Conservation (phyloP, 176 grass and related monocot species). For the Zoysia japonica region DNA sequence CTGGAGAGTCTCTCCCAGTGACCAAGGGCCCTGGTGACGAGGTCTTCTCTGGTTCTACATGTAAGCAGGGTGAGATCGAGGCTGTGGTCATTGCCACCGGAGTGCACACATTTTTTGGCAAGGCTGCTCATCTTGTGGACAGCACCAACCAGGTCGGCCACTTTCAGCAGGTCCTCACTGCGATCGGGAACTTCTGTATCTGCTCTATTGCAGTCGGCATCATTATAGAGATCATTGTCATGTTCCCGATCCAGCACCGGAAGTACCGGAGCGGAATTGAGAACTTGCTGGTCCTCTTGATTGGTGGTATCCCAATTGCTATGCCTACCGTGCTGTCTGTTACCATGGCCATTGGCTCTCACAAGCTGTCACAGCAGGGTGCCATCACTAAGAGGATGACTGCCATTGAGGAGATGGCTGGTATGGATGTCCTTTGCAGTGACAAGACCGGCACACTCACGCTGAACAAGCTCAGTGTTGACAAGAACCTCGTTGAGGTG, state of each 20-base stretch:
- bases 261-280: slow-evolving; percentile 76
- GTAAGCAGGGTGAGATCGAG: slow-evolving; percentile 97
- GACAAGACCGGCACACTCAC: slow-evolving; percentile 96
- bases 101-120: slow-evolving; percentile 98
- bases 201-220: slow-evolving; percentile 91
- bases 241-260: slow-evolving; percentile 94
- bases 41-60: slow-evolving; percentile 91
- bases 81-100: slow-evolving; percentile 99
- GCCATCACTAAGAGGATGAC: slow-evolving; percentile 99
- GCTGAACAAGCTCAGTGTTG: slow-evolving; percentile 91
- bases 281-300: slow-evolving; percentile 91
- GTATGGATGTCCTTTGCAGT: slow-evolving; percentile 96
- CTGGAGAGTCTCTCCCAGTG: slow-evolving; percentile 81
- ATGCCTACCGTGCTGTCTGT: slow-evolving; percentile 95
- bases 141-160: slow-evolving; percentile 97
- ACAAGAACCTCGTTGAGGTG: slow-evolving; percentile 88
- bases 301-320: slow-evolving; percentile 95
- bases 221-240: slow-evolving; percentile 91
- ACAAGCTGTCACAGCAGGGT: slow-evolving; percentile 93
- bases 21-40: slow-evolving; percentile 86
- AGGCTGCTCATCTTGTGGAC: slow-evolving; percentile 98
- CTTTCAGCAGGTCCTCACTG: slow-evolving; percentile 93
- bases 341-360: slow-evolving; percentile 97
- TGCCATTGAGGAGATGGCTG: slow-evolving; percentile 96
- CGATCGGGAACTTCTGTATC: slow-evolving; percentile 99